Evolutionary conservation across 1,284 basidiomycete genomes (phyloP), one percentile per base, ranked within the genome.

Genomic region (Meripilus lineatus): DNA sequence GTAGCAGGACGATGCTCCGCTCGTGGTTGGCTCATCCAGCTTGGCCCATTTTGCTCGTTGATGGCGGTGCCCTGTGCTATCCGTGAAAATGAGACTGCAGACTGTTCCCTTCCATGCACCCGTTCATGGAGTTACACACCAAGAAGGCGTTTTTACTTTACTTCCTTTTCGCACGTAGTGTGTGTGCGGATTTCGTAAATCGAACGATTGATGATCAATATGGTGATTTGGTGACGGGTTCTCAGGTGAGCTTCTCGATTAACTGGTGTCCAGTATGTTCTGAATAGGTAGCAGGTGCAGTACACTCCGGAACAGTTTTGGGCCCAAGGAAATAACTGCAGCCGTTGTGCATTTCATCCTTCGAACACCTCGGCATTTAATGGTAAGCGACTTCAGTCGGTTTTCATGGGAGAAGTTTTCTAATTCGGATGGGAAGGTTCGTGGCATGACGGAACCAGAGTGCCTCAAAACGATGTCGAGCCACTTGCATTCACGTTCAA

Each of bases 161-260:
- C n/a, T n/a, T n/a, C n/a, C n/a, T n/a, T n/a, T n/a, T n/a, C n/a
- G n/a, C n/a, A n/a, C n/a, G n/a, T n/a, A n/a, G n/a, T n/a, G n/a
- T n/a, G n/a, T n/a, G n/a, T n/a, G 28, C 28, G n/a, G 28, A 30
- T 10, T 38, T 44, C 7, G 51, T 44, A 14, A 44, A 38, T 17
- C 42, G 34, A 23, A 44, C 42, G 3, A 38, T 44, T 4, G 42
- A 44, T 20, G 44, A 46, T 30, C 39, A 41, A 20, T 21, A 10
- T n/a, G 39, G 39, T 11, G 39, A 41, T 7, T 15, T 13, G 14
- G 17, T 41, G 11, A 41, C 39, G 24, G 39, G 39, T 13, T 18
- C n/a, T n/a, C 39, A 41, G 39, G 39, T 32, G 39, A 41, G 39
- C 20, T 30, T 30, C 10, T 10, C 28, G 8, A 30, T n/a, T 30